phyloP scores from a whole-genome alignment of 2,329 filamentous ascomycete species.

The Aspergillus transmontanensis region DNA sequence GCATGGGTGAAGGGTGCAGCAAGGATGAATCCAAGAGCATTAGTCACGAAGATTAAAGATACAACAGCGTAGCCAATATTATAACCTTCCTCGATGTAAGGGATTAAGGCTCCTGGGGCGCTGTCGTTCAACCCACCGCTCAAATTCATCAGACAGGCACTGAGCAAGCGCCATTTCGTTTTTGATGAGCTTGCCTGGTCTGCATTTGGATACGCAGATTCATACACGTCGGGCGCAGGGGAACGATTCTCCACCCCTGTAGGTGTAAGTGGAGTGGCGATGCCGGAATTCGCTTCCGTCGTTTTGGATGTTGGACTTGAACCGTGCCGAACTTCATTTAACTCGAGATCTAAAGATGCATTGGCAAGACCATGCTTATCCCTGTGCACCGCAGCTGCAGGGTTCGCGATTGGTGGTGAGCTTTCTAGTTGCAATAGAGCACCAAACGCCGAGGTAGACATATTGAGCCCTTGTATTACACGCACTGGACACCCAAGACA shows the following conservation, averaged over 20 bases:
- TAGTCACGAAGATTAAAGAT: constrained; percentile 79
- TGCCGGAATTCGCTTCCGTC: constrained; percentile 3
- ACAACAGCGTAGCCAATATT: constrained; percentile 65
- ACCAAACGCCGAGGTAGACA: constrained; percentile 41
- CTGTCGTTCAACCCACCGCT: constrained; percentile 44
- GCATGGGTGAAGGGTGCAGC: constrained; percentile 71
- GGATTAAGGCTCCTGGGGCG: constrained; percentile 75
- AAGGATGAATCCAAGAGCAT: constrained; percentile 74
- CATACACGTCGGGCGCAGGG: constrained; percentile 14
- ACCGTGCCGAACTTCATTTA: constrained; percentile 19
- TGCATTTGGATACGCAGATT: constrained; percentile 31
- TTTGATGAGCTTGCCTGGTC: constrained; percentile 25
- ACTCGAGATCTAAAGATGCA: constrained; percentile 24
- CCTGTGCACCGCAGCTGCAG: constrained; percentile 38
- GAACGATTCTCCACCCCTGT: constrained; percentile 31
- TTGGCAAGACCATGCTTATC: constrained; percentile 24
- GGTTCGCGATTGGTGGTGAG: constrained; percentile 35
- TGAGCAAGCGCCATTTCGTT: constrained; percentile 70
- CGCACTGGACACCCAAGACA: not conserved
- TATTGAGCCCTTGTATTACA: constrained; percentile 20
- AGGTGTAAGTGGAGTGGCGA: constrained; percentile 17
- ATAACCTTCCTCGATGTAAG: constrained; percentile 69
- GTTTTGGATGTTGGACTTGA: not conserved
- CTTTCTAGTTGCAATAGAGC: constrained; percentile 48
- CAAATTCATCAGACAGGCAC: constrained; percentile 67